Base-by-base conservation (phyloP, 2,329 filamentous ascomycete species). In the Proliferodiscus dingleyae region DNA sequence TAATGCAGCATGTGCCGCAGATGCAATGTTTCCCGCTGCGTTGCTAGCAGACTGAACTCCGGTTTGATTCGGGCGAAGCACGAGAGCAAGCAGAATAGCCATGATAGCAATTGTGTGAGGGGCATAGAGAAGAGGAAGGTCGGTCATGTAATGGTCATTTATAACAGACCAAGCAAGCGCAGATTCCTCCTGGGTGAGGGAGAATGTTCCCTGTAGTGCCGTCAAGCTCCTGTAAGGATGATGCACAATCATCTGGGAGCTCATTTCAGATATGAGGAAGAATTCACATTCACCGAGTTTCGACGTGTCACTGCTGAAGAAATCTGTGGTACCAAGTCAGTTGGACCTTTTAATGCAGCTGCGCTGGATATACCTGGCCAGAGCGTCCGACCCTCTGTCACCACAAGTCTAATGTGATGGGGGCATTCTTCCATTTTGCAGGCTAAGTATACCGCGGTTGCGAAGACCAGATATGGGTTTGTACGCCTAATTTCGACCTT, bases 401-500 rank as follows among this genome's bases (percentile, higher is more conserved):
- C 83, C 47, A 98, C 84, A 53, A 95, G 78, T 23, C 93, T 81
- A 60, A 98, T 97, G 65, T 98, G 93, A 65, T 97, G 91, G 2
- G 93, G 93, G 41, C 84, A 90, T 66, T 98, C 93, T 66, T 98
- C 93, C 81, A 95, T 95, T 69, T 98, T 98, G 71, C 89, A 95
- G 16, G 93, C 90, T 28, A 98, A 74, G 65, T 98, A 98, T 50
- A 97, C 77, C 4, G 91, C 87, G 1, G 93, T 97, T n/a, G 89
- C 85, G 54, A 95, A 78, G 47, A 97, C 81, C 28, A 97, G 81
- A 63, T 95, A 95, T 3, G 91, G 89, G 59, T 97, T 98, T 38
- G 90, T 95, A 52, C 85, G 82, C 46, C 91, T 85, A 54, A 97
- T 89, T 61, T 95, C 89, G 58, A 95, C 86, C 58, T 86, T 88